Percentiles rank a stretch among this genome's conserved stretches.
phyloP scores from a whole-genome alignment of 1,284 basidiomycete species.

The Inonotus obliquus region DNA sequence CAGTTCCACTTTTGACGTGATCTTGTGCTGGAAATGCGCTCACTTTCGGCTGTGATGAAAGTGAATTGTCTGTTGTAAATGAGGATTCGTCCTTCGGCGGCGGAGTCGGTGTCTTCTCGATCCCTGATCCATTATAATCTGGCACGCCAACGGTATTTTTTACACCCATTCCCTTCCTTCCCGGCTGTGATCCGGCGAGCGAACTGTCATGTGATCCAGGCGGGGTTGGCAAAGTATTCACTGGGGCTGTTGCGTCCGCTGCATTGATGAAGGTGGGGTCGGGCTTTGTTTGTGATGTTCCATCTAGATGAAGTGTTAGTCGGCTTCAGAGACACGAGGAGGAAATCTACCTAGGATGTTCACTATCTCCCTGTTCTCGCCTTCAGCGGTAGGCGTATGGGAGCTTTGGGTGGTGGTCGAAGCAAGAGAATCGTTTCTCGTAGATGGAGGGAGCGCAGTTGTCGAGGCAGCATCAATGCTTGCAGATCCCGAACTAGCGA shows the following conservation, averaged over 20 bases:
- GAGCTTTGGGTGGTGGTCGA: not conserved
- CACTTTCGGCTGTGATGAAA: not conserved
- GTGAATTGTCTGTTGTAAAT: not conserved
- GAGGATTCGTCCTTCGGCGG: not conserved
- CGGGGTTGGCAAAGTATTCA: not conserved
- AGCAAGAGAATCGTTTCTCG: not conserved
- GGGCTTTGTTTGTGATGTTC: not conserved
- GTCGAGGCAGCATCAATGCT: not conserved
- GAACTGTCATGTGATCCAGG: not conserved
- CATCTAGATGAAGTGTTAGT: not conserved
- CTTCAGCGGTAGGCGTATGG: not conserved
- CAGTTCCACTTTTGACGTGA: not conserved
- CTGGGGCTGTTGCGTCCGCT: not conserved
- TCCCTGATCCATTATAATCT: not conserved
- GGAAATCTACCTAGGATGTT: not conserved
- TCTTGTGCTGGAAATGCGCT: not conserved
- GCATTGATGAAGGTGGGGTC: not conserved
- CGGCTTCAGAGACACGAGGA: not conserved
- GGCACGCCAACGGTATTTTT: no score
- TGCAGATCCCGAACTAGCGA: no score
- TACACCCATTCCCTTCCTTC: not conserved
- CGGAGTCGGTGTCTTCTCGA: not conserved
- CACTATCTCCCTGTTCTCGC: not conserved
- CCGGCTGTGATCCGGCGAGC: not conserved
- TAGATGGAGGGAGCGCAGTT: not conserved